Base-by-base conservation (phyloP, 352 stramenopile genomes). In the Pythium brassicae region DNA sequence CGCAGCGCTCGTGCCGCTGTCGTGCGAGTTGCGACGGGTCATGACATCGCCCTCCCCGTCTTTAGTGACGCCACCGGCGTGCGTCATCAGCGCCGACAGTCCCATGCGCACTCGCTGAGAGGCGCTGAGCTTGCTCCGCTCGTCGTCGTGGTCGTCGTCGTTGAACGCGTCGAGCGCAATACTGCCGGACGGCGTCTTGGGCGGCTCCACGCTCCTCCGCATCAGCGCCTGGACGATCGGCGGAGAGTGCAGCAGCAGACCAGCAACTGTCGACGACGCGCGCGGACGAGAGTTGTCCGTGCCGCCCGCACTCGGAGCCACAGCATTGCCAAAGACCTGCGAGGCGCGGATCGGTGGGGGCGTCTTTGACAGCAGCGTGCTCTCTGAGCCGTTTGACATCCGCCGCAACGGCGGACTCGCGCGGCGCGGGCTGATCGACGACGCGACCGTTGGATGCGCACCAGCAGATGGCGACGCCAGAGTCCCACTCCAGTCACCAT, bases 101-200 rank as follows among this genome's bases (percentile, higher is more conserved):
- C 76, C 82, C 50, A 89, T 69, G 1, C 80, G 75, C 34, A 85
- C 69, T 7, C 71, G 72, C 63, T 90, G 78, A 9, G 77, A 72
- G 4, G 78, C 78, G 51, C 69, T 89, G 14, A 84, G 65, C n/a
- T 53, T 68, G 40, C 32, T 57, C 27, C 42, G 6, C 42, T 47
- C 42, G 20, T 53, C 48, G 32, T 52, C 46, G 17, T 55, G 47
- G 22, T 62, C 61, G 7, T 70, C 60, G 12, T 65, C 53, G 20
- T 72, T 69, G 10, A 53, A 53, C 9, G 56, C 50, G 6, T 61
- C 50, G 48, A 81, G 73, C 9, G n/a, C 66, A 1, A 67, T 70
- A 10, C 62, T 73, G 5, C 77, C 72, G 2, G 72, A 62, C 4
- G 76, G 76, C 0, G 78, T 87, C 62, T 86, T 92, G 3, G 75